phyloP scores from a whole-genome alignment of 2,329 filamentous ascomycete species.

The Xylaria sp. region DNA sequence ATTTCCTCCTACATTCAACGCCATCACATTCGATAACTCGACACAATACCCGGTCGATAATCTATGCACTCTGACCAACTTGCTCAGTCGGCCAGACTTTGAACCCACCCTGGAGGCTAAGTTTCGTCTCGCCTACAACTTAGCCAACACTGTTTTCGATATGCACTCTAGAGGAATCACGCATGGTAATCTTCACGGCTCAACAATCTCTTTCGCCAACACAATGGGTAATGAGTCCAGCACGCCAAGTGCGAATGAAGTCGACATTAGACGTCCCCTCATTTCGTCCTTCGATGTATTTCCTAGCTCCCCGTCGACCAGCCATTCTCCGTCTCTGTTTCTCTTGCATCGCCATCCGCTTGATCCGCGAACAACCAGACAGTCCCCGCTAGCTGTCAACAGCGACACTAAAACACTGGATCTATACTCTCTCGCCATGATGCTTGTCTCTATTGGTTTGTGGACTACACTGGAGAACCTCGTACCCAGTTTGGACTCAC shows the following conservation, averaged over 20 bases:
- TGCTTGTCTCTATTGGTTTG: constrained; percentile 78
- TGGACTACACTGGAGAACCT: constrained; percentile 75
- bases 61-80: constrained; percentile 64
- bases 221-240: constrained; percentile 56
- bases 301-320: constrained; percentile 57
- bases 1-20: constrained; percentile 73
- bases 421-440: constrained; percentile 77
- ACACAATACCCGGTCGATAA: constrained; percentile 63
- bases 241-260: constrained; percentile 55
- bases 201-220: constrained; percentile 74
- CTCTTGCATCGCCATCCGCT: constrained; percentile 74
- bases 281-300: constrained; percentile 82
- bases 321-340: constrained; percentile 47
- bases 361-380: constrained; percentile 63
- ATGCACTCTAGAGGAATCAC: constrained; percentile 75
- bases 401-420: constrained; percentile 71
- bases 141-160: constrained; percentile 78
- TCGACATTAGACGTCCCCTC: constrained; percentile 75
- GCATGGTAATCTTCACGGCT: constrained; percentile 76
- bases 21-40: constrained; percentile 64
- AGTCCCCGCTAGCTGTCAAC: constrained; percentile 60
- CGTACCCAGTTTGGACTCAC: constrained; percentile 56
- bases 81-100: constrained; percentile 63
- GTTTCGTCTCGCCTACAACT: constrained; percentile 78
- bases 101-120: constrained; percentile 79